Percentiles rank a stretch among this genome's conserved stretches.
These are phyloP conservation scores for Paramecium sexaurelia DNA, from an alignment of 73 alveolate species.

Conservation along the genomic window DNA sequence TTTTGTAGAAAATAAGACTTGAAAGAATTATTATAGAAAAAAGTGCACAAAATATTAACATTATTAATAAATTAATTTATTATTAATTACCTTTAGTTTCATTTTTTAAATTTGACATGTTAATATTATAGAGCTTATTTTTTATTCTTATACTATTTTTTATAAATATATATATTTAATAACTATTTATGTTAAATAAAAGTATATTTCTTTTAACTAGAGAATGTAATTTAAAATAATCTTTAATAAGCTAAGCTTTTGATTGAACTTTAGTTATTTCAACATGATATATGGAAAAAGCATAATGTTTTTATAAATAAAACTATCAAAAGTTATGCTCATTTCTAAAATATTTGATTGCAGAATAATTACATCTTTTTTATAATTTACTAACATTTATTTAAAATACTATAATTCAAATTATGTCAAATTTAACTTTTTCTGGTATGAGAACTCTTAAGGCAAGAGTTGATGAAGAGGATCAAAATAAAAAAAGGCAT, in stretches of 20 bases:
- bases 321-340: too few relatives aligned
- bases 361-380: background rate
- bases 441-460: background rate
- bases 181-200: constrained; percentile 1
- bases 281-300: background rate
- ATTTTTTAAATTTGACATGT: background rate
- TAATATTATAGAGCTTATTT: background rate
- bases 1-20: background rate
- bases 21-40: background rate
- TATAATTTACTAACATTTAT: background rate
- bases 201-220: background rate
- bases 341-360: background rate
- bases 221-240: background rate
- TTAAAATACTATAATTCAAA: background rate
- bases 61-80: background rate
- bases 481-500: background rate
- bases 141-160: too few relatives aligned
- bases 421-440: background rate
- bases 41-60: background rate
- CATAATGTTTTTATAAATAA: too few relatives aligned
- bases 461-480: background rate
- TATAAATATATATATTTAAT: constrained; percentile 65
- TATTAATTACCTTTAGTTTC: background rate
- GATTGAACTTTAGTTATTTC: background rate
- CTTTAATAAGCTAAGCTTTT: background rate